These are phyloP conservation scores for Phascolomyces articulosus DNA, from an alignment of 371 early-diverging fungal species.

Conservation along the genomic window DNA sequence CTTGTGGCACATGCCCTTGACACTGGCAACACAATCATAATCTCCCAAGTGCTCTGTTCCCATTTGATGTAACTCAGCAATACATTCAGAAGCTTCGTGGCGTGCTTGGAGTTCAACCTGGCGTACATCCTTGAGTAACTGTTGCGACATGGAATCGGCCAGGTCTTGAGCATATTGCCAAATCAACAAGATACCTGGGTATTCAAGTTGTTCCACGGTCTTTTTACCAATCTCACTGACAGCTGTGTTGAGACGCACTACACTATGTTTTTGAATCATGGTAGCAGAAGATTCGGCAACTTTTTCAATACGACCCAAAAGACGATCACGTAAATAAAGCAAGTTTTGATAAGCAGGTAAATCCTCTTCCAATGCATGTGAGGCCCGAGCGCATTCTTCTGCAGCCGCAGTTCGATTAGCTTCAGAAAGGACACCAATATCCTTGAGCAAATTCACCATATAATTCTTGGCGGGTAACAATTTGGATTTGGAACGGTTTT, in stretches of 20 bases:
- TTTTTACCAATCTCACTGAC: conserved; percentile 53
- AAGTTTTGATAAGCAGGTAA: conserved; percentile 62
- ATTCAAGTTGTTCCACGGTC: conserved; percentile 69
- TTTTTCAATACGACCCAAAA: conserved; percentile 68
- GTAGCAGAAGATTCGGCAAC: conserved; percentile 66
- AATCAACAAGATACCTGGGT: conserved; percentile 78
- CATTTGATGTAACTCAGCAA: conserved; percentile 63
- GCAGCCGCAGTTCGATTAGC: conserved; percentile 53
- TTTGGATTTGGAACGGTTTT: conserved; percentile 94
- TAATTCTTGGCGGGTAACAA: conserved; percentile 93
- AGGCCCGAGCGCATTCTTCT: conserved; percentile 33
- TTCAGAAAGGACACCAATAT: conserved; percentile 61
- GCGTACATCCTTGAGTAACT: conserved; percentile 62
- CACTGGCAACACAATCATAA: conserved; percentile 39
- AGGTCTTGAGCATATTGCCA: conserved; percentile 90
- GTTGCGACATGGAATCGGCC: conserved; percentile 67
- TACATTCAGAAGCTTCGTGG: conserved; percentile 59
- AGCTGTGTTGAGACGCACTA: conserved; percentile 54
- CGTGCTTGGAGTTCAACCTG: conserved; percentile 72
- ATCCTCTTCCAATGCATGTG: conserved; percentile 51
- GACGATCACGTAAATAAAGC: conserved; percentile 52
- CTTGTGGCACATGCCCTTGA: conserved; percentile 50
- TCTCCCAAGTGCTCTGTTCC: conserved; percentile 57
- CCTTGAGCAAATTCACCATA: conserved; percentile 77
- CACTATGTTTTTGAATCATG: conserved; percentile 54